Conservation (phyloP, 805 yeast genomes). For the Barnettozyma sp. region DNA sequence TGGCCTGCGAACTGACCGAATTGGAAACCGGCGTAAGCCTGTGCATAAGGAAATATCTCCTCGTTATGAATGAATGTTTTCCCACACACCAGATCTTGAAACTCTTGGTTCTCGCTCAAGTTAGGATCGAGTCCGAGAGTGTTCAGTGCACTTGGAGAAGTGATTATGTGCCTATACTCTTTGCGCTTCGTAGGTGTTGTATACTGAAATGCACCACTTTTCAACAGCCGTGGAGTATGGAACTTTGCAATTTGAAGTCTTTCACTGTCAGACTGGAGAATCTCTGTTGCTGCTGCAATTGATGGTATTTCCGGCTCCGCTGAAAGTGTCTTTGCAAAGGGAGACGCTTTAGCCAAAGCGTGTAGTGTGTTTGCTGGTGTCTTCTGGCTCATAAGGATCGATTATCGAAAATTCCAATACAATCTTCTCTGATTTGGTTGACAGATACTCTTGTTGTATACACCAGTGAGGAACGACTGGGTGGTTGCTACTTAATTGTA, state of each 20-base stretch:
- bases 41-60: slow-evolving; percentile 71
- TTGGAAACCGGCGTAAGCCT: slow-evolving; percentile 93
- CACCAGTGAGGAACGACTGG: no score
- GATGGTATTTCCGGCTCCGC: slow-evolving; percentile 29
- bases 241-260: slow-evolving; percentile 26
- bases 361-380: slow-evolving; percentile 6
- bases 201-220: slow-evolving; percentile 67
- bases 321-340: slow-evolving; percentile 10
- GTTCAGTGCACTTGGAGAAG: slow-evolving; percentile 51
- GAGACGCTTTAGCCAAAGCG: slow-evolving; percentile 12
- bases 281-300: slow-evolving; percentile 24
- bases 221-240: slow-evolving; percentile 44
- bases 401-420: no score
- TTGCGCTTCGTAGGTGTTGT: slow-evolving; percentile 58
- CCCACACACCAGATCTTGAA: slow-evolving; percentile 57
- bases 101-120: slow-evolving; percentile 37
- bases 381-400: no score
- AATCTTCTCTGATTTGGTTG: no score
- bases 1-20: slow-evolving; percentile 97
- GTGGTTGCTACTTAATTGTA: no score
- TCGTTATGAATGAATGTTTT: slow-evolving; percentile 34
- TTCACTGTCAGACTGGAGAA: slow-evolving; percentile 22
- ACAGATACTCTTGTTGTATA: no score
- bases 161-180: slow-evolving; percentile 45
- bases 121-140: slow-evolving; percentile 48